A percentile compares a stretch with the other conserved stretches of the same genome.
These are phyloP conservation scores for Scheffersomyces ergatensis DNA, from an alignment of 805 yeast genomes.

Conservation along the genomic window DNA sequence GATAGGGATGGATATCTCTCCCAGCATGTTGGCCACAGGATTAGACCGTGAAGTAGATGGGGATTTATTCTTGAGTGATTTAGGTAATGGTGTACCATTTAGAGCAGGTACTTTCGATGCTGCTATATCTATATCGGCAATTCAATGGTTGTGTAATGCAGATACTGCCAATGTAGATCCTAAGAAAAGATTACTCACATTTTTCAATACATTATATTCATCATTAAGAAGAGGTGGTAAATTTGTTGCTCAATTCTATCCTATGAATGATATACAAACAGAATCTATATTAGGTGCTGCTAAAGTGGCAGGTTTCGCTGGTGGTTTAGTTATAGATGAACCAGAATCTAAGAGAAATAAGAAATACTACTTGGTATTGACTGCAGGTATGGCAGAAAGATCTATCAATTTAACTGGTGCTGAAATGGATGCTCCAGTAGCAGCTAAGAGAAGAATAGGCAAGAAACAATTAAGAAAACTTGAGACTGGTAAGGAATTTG, in stretches of 20 bases:
- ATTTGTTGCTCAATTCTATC: slow-evolving; percentile 96
- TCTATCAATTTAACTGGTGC: slow-evolving; percentile 78
- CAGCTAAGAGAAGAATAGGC: slow-evolving; percentile 37
- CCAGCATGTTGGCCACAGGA: slow-evolving; percentile 94
- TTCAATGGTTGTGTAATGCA: slow-evolving; percentile 98
- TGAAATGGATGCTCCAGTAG: slow-evolving; percentile 66
- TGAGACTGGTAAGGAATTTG: slow-evolving; percentile 79
- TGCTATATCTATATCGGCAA: slow-evolving; percentile 90
- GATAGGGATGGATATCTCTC: slow-evolving; percentile 96
- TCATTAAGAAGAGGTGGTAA: slow-evolving; percentile 90
- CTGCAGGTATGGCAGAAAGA: slow-evolving; percentile 79
- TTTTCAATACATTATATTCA: slow-evolving; percentile 86
- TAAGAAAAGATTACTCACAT: slow-evolving; percentile 69
- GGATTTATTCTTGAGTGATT: slow-evolving; percentile 85
- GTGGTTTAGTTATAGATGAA: slow-evolving; percentile 91
- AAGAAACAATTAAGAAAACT: slow-evolving; percentile 41
- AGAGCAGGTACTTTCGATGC: slow-evolving; percentile 97
- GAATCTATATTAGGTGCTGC: slow-evolving; percentile 80
- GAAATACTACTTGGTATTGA: slow-evolving; percentile 84
- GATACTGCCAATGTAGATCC: slow-evolving; percentile 84
- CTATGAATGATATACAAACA: slow-evolving; percentile 82
- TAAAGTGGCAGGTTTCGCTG: slow-evolving; percentile 91
- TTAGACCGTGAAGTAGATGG: slow-evolving; percentile 92
- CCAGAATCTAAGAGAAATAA: slow-evolving; percentile 90
- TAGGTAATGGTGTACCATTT: slow-evolving; percentile 93